Conservation (phyloP, 2,329 filamentous ascomycete genomes). For the Diaporthe aspalathi region DNA sequence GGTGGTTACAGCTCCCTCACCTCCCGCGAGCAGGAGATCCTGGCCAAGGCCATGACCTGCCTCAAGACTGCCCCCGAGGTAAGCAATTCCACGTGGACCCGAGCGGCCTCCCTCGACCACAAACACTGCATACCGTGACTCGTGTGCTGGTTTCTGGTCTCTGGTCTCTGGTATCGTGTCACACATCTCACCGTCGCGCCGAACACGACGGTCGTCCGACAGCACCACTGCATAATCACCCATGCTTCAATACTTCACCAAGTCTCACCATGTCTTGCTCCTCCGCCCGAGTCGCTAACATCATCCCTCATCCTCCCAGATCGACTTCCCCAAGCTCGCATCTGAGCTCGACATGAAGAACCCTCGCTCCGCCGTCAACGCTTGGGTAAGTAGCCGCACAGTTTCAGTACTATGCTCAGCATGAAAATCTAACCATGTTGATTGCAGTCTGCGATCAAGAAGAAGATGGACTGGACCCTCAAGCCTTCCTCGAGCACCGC, state of each 20-base stretch:
- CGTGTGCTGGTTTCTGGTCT: neutral
- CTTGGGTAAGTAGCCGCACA: slow-evolving; percentile 19
- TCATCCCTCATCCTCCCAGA: neutral
- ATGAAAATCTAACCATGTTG: neutral
- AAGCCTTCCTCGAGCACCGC: neutral
- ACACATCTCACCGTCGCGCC: no score
- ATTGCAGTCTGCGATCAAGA: slow-evolving; percentile 32
- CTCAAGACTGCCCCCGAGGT: slow-evolving; percentile 38
- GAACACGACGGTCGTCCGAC: neutral
- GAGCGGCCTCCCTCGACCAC: no score
- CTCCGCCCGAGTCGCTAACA: neutral
- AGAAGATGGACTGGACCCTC: slow-evolving; percentile 35
- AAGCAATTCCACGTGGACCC: neutral
- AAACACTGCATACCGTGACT: neutral
- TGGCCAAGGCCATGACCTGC: slow-evolving; percentile 34
- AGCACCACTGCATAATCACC: neutral
- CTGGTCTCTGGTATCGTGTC: no score
- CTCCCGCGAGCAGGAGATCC: slow-evolving; percentile 52
- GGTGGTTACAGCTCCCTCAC: slow-evolving; percentile 26
- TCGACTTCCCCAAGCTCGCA: slow-evolving; percentile 63
- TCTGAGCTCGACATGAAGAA: slow-evolving; percentile 58
- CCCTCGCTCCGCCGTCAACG: slow-evolving; percentile 36
- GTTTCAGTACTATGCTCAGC: neutral
- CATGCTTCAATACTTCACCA: no score
- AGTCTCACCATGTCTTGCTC: neutral